Conservation (phyloP, 1,284 basidiomycete species). For the Cutaneotrichosporon cavernicola region DNA sequence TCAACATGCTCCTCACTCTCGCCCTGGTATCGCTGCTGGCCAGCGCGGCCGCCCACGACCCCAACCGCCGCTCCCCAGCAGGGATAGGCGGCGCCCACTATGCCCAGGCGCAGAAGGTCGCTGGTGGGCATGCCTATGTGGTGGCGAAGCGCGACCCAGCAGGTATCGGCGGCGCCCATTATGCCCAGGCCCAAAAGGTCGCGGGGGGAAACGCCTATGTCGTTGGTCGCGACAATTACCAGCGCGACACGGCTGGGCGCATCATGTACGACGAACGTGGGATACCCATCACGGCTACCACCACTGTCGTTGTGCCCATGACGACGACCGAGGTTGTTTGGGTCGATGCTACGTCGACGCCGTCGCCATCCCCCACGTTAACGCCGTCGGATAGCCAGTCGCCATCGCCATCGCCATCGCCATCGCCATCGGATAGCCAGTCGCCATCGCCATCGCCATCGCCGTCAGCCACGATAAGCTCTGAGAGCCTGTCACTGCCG, state of each 20-base stretch:
- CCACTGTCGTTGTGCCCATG: slow-evolving; percentile 43
- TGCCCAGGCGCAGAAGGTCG: slow-evolving; percentile 10
- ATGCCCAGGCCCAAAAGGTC: slow-evolving; percentile 10
- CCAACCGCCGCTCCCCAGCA: not conserved
- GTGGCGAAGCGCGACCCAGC: not conserved
- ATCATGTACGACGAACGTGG: slow-evolving; percentile 38
- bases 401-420: not conserved
- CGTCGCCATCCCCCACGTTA: slow-evolving; percentile 6
- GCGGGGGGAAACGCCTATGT: not conserved
- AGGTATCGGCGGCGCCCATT: not conserved
- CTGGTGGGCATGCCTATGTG: not conserved
- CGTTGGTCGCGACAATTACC: slow-evolving; percentile 8
- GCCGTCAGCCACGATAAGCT: not conserved
- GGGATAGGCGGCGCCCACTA: not conserved
- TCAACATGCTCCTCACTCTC: slow-evolving; percentile 17
- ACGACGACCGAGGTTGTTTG: slow-evolving; percentile 47
- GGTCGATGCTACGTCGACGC: slow-evolving; percentile 29
- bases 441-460: not conserved
- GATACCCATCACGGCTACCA: slow-evolving; percentile 49
- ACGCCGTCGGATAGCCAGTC: slow-evolving; percentile 1
- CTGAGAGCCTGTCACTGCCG: not conserved
- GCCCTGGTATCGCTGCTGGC: slow-evolving; percentile 23
- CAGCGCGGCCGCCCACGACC: slow-evolving; percentile 5
- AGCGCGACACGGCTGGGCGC: slow-evolving; percentile 1
- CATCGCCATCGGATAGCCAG: slow-evolving; percentile 1